Percentiles rank a stretch among this genome's conserved stretches.
phyloP scores from a whole-genome alignment of 306 rosid genomes.

The Rosa chinensis region DNA sequence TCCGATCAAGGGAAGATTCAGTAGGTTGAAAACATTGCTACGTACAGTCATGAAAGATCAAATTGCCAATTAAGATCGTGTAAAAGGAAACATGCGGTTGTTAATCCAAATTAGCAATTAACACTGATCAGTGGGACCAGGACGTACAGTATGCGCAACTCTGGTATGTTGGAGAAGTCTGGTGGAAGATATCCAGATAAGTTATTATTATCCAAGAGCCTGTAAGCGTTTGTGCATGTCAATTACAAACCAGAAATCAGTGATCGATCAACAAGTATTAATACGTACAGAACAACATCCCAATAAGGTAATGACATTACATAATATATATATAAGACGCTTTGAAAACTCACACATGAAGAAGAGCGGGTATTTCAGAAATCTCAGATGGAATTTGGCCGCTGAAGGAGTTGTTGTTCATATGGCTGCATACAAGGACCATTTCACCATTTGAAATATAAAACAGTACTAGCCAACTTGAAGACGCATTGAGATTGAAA shows the following conservation, averaged over 20 bases:
- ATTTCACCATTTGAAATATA: background rate
- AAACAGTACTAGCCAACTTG: background rate
- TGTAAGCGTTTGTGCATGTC: slow-evolving; percentile 12
- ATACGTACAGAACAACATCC: background rate
- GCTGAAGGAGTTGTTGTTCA: slow-evolving; percentile 55
- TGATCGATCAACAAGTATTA: background rate
- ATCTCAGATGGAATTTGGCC: slow-evolving; percentile 48
- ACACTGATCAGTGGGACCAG: slow-evolving; percentile 6
- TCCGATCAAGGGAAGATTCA: background rate
- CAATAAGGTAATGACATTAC: background rate
- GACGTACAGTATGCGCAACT: slow-evolving; percentile 35
- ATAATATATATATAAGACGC: background rate
- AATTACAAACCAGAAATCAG: background rate
- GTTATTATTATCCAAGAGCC: slow-evolving; percentile 55
- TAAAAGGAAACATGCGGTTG: background rate
- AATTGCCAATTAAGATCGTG: background rate
- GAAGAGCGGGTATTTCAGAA: slow-evolving; percentile 21
- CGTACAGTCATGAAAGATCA: background rate
- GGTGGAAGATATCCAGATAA: slow-evolving; percentile 47
- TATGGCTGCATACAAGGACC: slow-evolving; percentile 32
- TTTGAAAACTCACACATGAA: slow-evolving; percentile 46
- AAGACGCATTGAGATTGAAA: background rate
- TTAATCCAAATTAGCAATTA: slow-evolving; percentile 1
- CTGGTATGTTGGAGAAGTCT: slow-evolving; percentile 31
- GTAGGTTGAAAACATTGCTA: background rate